phyloP scores from a whole-genome alignment of 2,329 filamentous ascomycete genomes.

The Apiospora pterosperma region DNA sequence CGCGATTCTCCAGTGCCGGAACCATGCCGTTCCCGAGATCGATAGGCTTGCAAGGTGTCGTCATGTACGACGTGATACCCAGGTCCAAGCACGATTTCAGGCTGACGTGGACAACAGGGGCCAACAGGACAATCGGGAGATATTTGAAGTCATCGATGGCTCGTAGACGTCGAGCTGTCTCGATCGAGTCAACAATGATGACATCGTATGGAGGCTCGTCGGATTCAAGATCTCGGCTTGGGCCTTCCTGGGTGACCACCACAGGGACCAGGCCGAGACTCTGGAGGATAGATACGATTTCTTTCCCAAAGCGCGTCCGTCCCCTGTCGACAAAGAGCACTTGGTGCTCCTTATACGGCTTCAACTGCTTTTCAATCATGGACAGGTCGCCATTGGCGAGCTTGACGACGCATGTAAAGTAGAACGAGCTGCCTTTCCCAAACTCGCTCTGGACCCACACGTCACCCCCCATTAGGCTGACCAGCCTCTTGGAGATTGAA shows the following conservation, averaged over 20 bases:
- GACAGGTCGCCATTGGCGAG: constrained; percentile 75
- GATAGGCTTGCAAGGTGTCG: constrained; percentile 88
- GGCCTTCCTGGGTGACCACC: constrained; percentile 76
- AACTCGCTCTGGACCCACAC: constrained; percentile 95
- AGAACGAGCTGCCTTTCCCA: constrained; percentile 89
- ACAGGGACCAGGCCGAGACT: constrained; percentile 77
- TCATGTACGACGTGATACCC: constrained; percentile 99
- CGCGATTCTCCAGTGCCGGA: constrained; percentile 87
- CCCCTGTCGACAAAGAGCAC: constrained; percentile 95
- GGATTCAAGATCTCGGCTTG: constrained; percentile 48
- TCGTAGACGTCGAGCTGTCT: constrained; percentile 80
- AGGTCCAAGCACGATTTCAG: constrained; percentile 91
- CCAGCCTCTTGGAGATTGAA: constrained; percentile 91
- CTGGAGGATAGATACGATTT: constrained; percentile 75
- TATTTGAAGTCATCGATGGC: constrained; percentile 96
- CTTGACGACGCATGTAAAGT: constrained; percentile 91
- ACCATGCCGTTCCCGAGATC: constrained; percentile 96
- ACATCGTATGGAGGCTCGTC: constrained; percentile 79
- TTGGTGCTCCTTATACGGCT: constrained; percentile 88
- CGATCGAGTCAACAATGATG: constrained; percentile 91
- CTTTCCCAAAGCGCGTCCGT: constrained; percentile 70
- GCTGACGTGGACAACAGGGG: constrained; percentile 84
- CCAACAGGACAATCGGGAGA: constrained; percentile 89
- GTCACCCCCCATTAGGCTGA: constrained; percentile 93
- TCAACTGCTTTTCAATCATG: constrained; percentile 77